Evolutionary conservation across 768 basidiomycete species (phyloP), one percentile per base, ranked within the genome.

Genomic region (Ephemerocybe angulata): DNA sequence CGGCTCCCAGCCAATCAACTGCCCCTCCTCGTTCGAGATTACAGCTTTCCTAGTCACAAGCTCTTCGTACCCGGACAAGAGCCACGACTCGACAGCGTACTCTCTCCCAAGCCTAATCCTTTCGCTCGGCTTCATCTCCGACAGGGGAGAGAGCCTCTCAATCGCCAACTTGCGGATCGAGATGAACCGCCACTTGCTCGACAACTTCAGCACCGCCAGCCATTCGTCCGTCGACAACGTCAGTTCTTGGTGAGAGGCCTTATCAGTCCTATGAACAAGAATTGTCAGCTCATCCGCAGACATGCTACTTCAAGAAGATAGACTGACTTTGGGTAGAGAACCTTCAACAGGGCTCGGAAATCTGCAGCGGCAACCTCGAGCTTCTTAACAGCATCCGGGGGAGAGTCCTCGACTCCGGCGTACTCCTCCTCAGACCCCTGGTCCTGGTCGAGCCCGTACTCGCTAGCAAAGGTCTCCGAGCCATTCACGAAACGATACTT

Each of bases 151-250:
- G 4, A 79, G 61, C 1, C 59, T 53, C 4, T 65, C 15, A 15
- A 73, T 62, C 4, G 72, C 72, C 30, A 63, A 55, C 17, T 58
- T 50, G 30, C 72, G 65, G 28, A 76, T 47, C 13, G 55, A 47
- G 19, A 62, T 56, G 48, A 74, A 73, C 38, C 63, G 60, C 72
- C 76, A 78, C 62, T 72, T 70, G 5, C 60, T 68, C 5, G 76
- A 62, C 21, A 78, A 60, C 56, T 72, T 72, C n/a, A 75, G 59
- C 21, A 73, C 67, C 0, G 71, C 66, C 15, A 70, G 58, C 79
- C 76, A 77, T 48, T 66, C 65, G 6, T 67, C 63, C n/a, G 57
- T 56, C 10, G 47, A 55, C 4, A 62, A 42, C 12, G 7, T 22
- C 4, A 22, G 21, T 19, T 40, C 33, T 28, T 30, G 15, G 25